Evolutionary conservation across 2,329 filamentous ascomycete genomes (phyloP).

Genomic region (Nothomitra cinnamomea): DNA sequence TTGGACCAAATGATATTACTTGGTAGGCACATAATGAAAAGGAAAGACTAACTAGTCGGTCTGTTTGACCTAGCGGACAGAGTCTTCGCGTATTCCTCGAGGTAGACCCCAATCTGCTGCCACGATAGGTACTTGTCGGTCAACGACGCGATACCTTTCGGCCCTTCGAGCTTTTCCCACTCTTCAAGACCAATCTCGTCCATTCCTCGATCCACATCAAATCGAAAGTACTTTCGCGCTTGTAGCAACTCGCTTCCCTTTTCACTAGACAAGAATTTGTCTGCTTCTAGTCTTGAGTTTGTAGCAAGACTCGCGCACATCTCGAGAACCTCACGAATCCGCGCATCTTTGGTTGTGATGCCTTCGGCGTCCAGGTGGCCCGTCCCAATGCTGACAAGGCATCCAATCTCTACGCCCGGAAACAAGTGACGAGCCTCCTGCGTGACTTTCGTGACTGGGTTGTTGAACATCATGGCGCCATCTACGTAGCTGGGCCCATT

Average conservation of each 20-base stretch:
- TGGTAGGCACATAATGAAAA: no score
- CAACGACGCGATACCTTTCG: no score
- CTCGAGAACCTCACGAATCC: conserved; percentile 8
- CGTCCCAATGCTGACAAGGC: conserved; percentile 22
- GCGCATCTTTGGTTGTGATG: not conserved
- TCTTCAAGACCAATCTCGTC: conserved; percentile 22
- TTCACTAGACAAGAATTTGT: no score
- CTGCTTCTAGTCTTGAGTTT: no score
- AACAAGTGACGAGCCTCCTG: conserved; percentile 12
- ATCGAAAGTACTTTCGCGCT: conserved; percentile 17
- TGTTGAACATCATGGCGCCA: conserved; percentile 12
- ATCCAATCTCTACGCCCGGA: conserved; percentile 16
- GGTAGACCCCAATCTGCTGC: no score
- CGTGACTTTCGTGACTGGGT: conserved; percentile 11
- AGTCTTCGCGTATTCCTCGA: no score
- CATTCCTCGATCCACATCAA: conserved; percentile 24
- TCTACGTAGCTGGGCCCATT: conserved; percentile 12
- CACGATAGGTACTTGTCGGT: no score
- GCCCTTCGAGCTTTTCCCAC: conserved; percentile 23
- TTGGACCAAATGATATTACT: no score
- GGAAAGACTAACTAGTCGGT: no score
- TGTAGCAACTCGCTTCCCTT: no score
- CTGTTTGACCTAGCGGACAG: no score
- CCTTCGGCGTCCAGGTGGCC: conserved; percentile 12
- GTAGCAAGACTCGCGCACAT: no score